A percentile compares a stretch with the other conserved stretches of the same genome.
phyloP scores from a whole-genome alignment of 441 rosid species.

The Gossypium davidsonii region DNA sequence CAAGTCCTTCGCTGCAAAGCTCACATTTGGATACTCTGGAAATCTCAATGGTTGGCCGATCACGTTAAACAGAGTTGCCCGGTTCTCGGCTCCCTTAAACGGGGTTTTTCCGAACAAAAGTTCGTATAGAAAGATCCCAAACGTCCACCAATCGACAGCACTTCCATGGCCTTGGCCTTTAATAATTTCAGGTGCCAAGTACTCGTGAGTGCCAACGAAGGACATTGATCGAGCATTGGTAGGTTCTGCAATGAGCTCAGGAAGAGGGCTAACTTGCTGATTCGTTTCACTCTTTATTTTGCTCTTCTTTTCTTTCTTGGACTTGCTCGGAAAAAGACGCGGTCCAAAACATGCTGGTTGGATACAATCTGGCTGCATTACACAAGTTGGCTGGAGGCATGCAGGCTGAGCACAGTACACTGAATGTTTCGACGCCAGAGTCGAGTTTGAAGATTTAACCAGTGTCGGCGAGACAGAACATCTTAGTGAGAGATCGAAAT shows the following conservation, averaged over 20 bases:
- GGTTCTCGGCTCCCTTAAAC: conserved; percentile 62
- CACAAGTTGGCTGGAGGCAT: conserved; percentile 66
- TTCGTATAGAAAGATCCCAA: conserved; percentile 73
- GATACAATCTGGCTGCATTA: conserved; percentile 67
- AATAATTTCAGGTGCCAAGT: conserved; percentile 81
- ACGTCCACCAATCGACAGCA: conserved; percentile 93
- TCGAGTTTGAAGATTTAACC: conserved; percentile 49
- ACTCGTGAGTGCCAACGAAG: conserved; percentile 78
- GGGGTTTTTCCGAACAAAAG: conserved; percentile 81
- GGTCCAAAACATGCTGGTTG: conserved; percentile 77
- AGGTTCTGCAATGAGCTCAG: conserved; percentile 88
- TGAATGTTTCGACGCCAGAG: conserved; percentile 54
- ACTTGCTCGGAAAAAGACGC: conserved; percentile 44
- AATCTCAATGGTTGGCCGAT: conserved; percentile 75
- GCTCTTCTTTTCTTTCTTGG: conserved; percentile 45
- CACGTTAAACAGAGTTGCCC: conserved; percentile 69
- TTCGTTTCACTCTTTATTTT: conserved; percentile 42
- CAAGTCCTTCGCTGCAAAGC: conserved; percentile 84
- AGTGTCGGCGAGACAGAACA: conserved; percentile 79
- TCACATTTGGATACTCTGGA: conserved; percentile 73
- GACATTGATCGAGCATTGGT: conserved; percentile 85
- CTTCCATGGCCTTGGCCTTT: conserved; percentile 93
- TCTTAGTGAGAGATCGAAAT: conserved; percentile 83
- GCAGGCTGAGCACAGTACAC: conserved; percentile 62
- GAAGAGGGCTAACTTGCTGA: conserved; percentile 66